Evolutionary conservation across 2,329 filamentous ascomycete genomes (phyloP).

Genomic region (Davidsoniella virescens): DNA sequence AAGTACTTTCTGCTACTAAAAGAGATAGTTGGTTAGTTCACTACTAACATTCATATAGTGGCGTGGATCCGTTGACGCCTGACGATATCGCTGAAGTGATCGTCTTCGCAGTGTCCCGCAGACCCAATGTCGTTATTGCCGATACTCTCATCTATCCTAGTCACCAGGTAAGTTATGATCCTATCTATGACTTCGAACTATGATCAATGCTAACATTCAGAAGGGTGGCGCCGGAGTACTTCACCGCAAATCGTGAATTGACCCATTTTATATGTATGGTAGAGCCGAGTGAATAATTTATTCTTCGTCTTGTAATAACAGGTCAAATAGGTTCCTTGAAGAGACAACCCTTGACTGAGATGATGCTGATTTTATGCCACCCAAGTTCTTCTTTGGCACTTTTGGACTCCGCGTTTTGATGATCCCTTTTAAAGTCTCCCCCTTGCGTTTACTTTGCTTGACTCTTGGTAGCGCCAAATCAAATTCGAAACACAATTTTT

Average conservation of each 20-base stretch:
- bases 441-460: neutral
- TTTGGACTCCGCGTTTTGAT: neutral
- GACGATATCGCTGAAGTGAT: constrained; percentile 85
- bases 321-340: neutral
- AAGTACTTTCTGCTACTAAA: constrained; percentile 22
- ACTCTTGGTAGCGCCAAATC: neutral
- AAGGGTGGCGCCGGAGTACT: constrained; percentile 20
- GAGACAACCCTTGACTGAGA: neutral
- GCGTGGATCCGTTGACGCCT: constrained; percentile 67
- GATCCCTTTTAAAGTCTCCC: no score
- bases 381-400: no score
- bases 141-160: constrained; percentile 78
- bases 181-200: neutral
- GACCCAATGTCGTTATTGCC: constrained; percentile 81
- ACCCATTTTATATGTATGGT: neutral
- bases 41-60: constrained; percentile 26
- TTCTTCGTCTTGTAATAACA: neutral
- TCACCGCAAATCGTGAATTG: constrained; percentile 17
- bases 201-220: constrained; percentile 3
- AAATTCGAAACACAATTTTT: constrained; percentile 2
- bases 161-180: constrained; percentile 51
- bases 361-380: no score
- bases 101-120: constrained; percentile 67
- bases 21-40: neutral
- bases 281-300: neutral